Percentiles rank a stretch among this genome's conserved stretches.
These are phyloP conservation scores for Diddensiella santjacobensis DNA, from an alignment of 805 yeast genomes.

Conservation along the genomic window DNA sequence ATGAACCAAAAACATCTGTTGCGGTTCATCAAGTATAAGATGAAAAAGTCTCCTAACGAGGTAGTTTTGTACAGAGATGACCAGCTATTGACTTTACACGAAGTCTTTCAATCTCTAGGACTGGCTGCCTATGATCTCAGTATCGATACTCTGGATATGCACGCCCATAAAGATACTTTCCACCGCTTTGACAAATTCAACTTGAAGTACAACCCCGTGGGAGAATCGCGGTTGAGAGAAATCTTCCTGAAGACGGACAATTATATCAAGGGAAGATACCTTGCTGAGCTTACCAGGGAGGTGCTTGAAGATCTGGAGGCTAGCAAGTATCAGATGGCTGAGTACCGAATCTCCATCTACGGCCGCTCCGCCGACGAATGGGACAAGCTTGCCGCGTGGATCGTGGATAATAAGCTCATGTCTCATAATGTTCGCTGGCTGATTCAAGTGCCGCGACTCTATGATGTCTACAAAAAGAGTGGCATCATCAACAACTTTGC, in stretches of 20 bases:
- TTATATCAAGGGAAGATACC: slow-evolving; percentile 78
- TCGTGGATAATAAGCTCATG: slow-evolving; percentile 83
- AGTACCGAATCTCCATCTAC: slow-evolving; percentile 89
- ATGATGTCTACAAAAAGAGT: slow-evolving; percentile 79
- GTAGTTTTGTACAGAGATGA: slow-evolving; percentile 94
- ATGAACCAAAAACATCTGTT: slow-evolving; percentile 97
- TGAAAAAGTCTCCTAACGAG: slow-evolving; percentile 81
- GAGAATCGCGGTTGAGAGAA: slow-evolving; percentile 95
- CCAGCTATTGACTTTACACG: slow-evolving; percentile 73
- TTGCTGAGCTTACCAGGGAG: slow-evolving; percentile 91
- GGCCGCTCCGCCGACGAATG: slow-evolving; percentile 90
- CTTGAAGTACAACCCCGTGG: slow-evolving; percentile 94
- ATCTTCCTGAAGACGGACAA: slow-evolving; percentile 95
- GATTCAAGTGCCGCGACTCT: slow-evolving; percentile 90
- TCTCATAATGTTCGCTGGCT: slow-evolving; percentile 97
- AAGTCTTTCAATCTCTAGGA: slow-evolving; percentile 87
- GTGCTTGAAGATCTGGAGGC: slow-evolving; percentile 92
- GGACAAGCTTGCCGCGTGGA: slow-evolving; percentile 95
- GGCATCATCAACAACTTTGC: slow-evolving; percentile 68
- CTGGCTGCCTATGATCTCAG: slow-evolving; percentile 92
- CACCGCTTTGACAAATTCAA: slow-evolving; percentile 98
- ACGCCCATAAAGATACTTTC: slow-evolving; percentile 97
- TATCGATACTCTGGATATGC: slow-evolving; percentile 98
- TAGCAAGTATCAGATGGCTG: slow-evolving; percentile 96
- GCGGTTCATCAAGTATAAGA: slow-evolving; percentile 90